Evolutionary conservation across 73 alveolate species (phyloP), one percentile per base, ranked within the genome.

Genomic region (Tetrahymena elliotti): DNA sequence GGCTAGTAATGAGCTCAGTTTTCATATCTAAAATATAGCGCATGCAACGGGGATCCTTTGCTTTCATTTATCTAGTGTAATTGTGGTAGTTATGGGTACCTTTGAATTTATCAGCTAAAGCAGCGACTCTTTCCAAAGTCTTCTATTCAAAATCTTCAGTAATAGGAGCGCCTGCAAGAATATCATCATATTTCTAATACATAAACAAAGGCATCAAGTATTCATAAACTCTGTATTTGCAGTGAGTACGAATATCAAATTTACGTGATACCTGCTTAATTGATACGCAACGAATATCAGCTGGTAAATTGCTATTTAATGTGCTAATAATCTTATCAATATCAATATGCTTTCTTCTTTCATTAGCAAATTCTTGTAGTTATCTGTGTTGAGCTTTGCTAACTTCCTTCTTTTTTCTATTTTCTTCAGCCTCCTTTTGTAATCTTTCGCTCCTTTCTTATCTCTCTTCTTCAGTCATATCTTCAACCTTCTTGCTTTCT

Each of bases 71-170:
- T 93, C 97, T 96, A 20, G 99, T 97, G 96, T 97, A 99, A 96
- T 99, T 99, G 95, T 99, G 99, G 94, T 93, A 98, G 94, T 97
- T 98, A 93, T 98, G 98, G 20, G 99, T 98, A 20, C 99, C 99
- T 93, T 97, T 94, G 94, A 97, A 98, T 93, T 84, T 95, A 22
- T 93, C 95, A 36, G 98, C 96, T 41, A 97, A 93, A 41, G 53
- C 95, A 47, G 97, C 88, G 33, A 97, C 96, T 96, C 96, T 97
- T 82, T 97, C 97, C 16, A 83, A 93, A 88, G 53, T 94, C 93
- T 94, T 97, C 98, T 92, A 93, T 96, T 68, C 96, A 53, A 41
- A 97, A 27, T 95, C 98, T 93, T 92, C 93, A 93, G 84, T 94
- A 68, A 96, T 97, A 96, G 93, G 97, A 93, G 36, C 38, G 40